phyloP scores from a whole-genome alignment of 2,329 filamentous ascomycete genomes.

The Fusarium chaquense region DNA sequence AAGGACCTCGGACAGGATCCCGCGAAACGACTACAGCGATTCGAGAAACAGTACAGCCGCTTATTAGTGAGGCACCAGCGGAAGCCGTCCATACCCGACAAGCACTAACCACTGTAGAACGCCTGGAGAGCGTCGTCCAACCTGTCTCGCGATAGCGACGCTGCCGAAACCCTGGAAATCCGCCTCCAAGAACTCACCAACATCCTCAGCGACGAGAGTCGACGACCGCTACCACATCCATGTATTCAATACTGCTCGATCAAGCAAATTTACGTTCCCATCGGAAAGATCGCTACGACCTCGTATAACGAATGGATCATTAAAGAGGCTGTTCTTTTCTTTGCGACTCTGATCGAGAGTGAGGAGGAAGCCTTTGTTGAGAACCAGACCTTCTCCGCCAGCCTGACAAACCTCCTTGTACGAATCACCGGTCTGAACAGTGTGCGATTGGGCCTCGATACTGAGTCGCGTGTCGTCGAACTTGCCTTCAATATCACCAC shows the following conservation, averaged over 20 bases:
- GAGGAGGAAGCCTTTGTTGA: conserved; percentile 96
- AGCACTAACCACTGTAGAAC: conserved; percentile 52
- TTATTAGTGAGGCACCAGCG: conserved; percentile 63
- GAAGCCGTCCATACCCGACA: not conserved
- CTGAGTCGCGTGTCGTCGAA: conserved; percentile 90
- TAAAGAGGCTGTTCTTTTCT: conserved; percentile 84
- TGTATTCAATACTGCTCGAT: conserved; percentile 89
- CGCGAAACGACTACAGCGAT: conserved; percentile 72
- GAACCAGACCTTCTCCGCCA: conserved; percentile 85
- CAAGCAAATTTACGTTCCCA: conserved; percentile 88
- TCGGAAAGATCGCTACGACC: conserved; percentile 88
- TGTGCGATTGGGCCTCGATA: conserved; percentile 80
- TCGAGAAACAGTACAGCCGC: conserved; percentile 74
- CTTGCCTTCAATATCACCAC: conserved; percentile 95
- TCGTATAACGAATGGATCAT: conserved; percentile 89
- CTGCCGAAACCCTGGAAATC: conserved; percentile 72
- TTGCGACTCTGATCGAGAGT: conserved; percentile 92
- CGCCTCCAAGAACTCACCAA: conserved; percentile 73
- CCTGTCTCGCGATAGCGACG: conserved; percentile 69
- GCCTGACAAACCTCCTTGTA: conserved; percentile 86
- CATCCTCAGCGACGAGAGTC: conserved; percentile 89
- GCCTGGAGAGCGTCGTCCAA: conserved; percentile 73
- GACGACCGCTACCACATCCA: conserved; percentile 87
- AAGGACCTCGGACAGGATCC: conserved; percentile 73
- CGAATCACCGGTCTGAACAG: conserved; percentile 80